phyloP scores from a whole-genome alignment of 2,329 filamentous ascomycete genomes.

The Cordyceps sp. region DNA sequence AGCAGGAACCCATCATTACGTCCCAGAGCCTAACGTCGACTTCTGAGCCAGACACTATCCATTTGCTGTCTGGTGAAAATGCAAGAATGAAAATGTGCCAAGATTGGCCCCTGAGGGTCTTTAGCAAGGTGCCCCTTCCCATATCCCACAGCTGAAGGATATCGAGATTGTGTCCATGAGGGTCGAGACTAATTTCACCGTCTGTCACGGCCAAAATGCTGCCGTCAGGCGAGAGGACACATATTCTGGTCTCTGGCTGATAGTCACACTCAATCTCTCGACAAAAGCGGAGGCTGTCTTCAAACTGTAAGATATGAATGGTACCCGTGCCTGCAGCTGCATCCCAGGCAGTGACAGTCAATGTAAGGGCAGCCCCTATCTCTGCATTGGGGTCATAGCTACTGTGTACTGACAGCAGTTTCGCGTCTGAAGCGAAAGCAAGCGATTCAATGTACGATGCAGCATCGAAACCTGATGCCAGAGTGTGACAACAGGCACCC shows the following conservation, averaged over 20 bases:
- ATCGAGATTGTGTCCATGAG: too few species aligned
- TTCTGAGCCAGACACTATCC: neutral
- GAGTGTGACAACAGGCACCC: neutral
- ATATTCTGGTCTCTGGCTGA: neutral
- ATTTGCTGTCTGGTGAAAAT: neutral
- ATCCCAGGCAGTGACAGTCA: neutral
- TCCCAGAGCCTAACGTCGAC: neutral
- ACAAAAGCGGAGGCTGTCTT: too few species aligned
- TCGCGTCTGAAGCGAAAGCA: neutral
- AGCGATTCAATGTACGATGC: neutral
- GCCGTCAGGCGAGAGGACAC: neutral
- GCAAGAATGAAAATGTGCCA: neutral
- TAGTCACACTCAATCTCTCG: too few species aligned
- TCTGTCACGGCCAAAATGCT: neutral
- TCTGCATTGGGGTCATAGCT: too few species aligned
- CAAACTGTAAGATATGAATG: neutral
- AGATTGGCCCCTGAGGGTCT: neutral
- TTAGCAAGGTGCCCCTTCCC: neutral
- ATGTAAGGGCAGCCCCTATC: too few species aligned
- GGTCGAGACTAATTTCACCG: too few species aligned
- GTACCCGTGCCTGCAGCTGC: neutral
- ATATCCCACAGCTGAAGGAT: neutral
- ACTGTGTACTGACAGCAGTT: too few species aligned
- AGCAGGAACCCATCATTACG: neutral
- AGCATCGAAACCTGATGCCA: neutral